Evolutionary conservation across 805 yeast species (phyloP).

Genomic region (Torulaspora gathmanii): DNA sequence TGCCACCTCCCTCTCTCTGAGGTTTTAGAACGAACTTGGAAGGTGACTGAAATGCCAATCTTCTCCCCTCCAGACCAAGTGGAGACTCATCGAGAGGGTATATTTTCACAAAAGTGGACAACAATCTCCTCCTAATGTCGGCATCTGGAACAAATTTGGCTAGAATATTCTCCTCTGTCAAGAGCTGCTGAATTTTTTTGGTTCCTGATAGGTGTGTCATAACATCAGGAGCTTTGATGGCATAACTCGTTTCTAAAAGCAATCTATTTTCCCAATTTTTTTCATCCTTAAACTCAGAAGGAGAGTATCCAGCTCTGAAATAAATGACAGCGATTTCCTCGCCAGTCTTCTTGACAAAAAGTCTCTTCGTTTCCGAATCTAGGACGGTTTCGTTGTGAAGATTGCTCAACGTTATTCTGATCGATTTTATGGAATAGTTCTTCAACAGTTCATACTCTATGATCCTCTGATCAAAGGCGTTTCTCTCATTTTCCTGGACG

Average conservation of each 20-base stretch:
- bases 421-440: conserved; percentile 52
- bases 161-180: conserved; percentile 54
- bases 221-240: conserved; percentile 89
- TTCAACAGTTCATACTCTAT: conserved; percentile 66
- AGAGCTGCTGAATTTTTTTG: conserved; percentile 86
- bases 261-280: conserved; percentile 75
- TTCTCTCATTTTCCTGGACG: conserved; percentile 81
- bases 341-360: conserved; percentile 50
- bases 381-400: conserved; percentile 43
- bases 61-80: conserved; percentile 57
- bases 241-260: conserved; percentile 63
- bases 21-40: conserved; percentile 84
- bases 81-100: conserved; percentile 76
- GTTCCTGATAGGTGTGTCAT: conserved; percentile 89
- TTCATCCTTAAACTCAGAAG: conserved; percentile 65
- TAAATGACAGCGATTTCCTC: conserved; percentile 84
- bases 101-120: conserved; percentile 71
- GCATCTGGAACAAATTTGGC: conserved; percentile 40
- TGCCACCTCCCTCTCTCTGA: conserved; percentile 99
- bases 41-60: conserved; percentile 63
- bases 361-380: conserved; percentile 39
- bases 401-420: conserved; percentile 64
- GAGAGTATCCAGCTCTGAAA: conserved; percentile 85
- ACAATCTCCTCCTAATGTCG: conserved; percentile 32
- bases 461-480: conserved; percentile 85